Conservation (phyloP, 306 rosid genomes). For the Mucuna pruriens region DNA sequence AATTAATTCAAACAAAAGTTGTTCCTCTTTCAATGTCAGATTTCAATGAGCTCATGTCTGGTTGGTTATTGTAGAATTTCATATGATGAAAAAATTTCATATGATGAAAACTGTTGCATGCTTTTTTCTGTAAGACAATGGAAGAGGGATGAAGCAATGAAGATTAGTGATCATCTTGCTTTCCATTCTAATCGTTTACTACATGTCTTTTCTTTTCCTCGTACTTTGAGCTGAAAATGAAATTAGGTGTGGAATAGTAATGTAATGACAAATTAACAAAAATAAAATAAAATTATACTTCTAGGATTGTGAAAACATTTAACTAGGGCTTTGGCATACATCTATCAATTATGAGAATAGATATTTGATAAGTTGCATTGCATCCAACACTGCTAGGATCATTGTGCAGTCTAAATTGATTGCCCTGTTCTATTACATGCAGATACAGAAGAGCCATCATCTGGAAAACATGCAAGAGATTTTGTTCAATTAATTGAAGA, state of each 20-base stretch:
- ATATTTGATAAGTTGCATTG: neutral
- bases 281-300: too few relatives aligned
- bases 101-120: neutral
- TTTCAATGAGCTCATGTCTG: neutral
- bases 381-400: neutral
- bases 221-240: too few relatives aligned
- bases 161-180: neutral
- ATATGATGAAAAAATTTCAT: too few relatives aligned
- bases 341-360: neutral
- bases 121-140: neutral
- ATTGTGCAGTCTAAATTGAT: conserved; percentile 11
- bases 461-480: conserved; percentile 29
- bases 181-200: neutral
- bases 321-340: neutral
- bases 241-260: too few relatives aligned
- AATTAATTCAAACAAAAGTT: too few relatives aligned
- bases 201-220: neutral
- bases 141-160: neutral
- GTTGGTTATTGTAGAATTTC: neutral
- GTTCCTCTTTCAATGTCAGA: neutral
- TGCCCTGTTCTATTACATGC: conserved; percentile 18
- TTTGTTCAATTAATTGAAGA: conserved; percentile 53
- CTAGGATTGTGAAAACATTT: too few relatives aligned
- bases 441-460: conserved; percentile 45
- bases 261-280: too few relatives aligned